These are phyloP conservation scores for Citrus sinensis DNA, from an alignment of 345 rosid genomes.

Conservation along the genomic window DVS_A1.0 CM039161.1:1003001-1003500, in stretches of 20 bases:
- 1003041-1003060: not conserved
- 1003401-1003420: too few species aligned
- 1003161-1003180: not conserved
- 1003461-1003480: too few species aligned
- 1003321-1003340: not conserved
- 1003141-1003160: not conserved
- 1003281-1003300: not conserved
- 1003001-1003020: constrained; percentile 38
- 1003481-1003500: not conserved
- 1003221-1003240: constrained; percentile 1
- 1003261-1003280: not conserved
- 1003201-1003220: constrained; percentile 1
- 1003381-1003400: too few species aligned
- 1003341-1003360: not conserved
- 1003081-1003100: not conserved
- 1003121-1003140: not conserved
- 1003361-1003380: too few species aligned
- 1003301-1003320: constrained; percentile 3
- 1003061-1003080: constrained; percentile 12
- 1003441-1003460: too few species aligned
- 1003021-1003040: constrained; percentile 21
- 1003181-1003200: not conserved
- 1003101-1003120: constrained; percentile 1
- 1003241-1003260: constrained; percentile 7
- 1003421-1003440: too few species aligned